A percentile compares a stretch with the other conserved stretches of the same genome.
phyloP scores from a whole-genome alignment of 2,329 filamentous ascomycete genomes.

The Lojkania enalia region DNA sequence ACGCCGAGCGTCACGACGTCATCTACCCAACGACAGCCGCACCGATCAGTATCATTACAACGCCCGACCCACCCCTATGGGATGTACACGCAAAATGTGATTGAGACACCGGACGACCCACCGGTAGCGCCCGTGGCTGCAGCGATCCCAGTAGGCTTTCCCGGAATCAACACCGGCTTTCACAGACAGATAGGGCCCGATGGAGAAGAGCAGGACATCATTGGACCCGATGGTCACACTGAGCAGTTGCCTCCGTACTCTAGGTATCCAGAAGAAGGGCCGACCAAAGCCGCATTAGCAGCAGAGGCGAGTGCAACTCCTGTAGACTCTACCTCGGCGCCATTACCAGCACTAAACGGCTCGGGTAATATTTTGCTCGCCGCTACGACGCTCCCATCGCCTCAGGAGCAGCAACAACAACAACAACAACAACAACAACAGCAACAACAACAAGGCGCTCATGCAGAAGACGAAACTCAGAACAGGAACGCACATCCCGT shows the following conservation, averaged over 20 bases:
- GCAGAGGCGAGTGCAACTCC: constrained; percentile 39
- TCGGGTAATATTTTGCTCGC: constrained; percentile 28
- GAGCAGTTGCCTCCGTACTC: constrained; percentile 93
- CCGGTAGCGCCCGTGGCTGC: constrained; percentile 46
- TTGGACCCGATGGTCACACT: constrained; percentile 84
- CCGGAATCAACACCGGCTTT: constrained; percentile 67
- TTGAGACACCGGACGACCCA: constrained; percentile 48
- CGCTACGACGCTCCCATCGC: constrained; percentile 10
- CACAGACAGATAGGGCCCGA: constrained; percentile 74
- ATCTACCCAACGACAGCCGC: constrained; percentile 64
- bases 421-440: no score
- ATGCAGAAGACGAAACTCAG: background rate
- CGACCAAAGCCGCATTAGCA: constrained; percentile 57
- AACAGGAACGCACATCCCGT: constrained; percentile 2
- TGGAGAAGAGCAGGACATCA: constrained; percentile 84
- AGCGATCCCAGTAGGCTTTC: constrained; percentile 72
- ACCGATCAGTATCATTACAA: constrained; percentile 61
- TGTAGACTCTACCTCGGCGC: constrained; percentile 18
- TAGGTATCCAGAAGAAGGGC: constrained; percentile 78
- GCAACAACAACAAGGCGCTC: no score
- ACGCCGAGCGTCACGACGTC: constrained; percentile 71
- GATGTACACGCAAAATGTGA: constrained; percentile 82
- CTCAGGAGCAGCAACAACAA: constrained; percentile 11
- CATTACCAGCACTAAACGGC: constrained; percentile 20
- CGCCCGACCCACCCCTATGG: constrained; percentile 83